A percentile compares a stretch with the other conserved stretches of the same genome.
These are phyloP conservation scores for Reticulascus tulasneorum DNA, from an alignment of 2,329 filamentous ascomycete species.

Conservation along the genomic window DNA sequence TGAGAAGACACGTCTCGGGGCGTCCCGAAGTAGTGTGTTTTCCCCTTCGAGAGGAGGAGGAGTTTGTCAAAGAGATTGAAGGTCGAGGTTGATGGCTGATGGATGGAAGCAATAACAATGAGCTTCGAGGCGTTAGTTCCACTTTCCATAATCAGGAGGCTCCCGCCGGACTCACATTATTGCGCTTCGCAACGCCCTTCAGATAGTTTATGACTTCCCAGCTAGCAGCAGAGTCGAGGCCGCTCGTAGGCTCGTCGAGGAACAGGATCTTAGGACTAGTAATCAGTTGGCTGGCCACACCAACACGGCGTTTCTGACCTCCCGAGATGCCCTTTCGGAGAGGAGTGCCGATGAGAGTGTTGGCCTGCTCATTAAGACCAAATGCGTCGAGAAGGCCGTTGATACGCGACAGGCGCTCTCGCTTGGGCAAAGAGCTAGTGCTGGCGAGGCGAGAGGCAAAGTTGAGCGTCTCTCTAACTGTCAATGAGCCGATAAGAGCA, in stretches of 20 bases:
- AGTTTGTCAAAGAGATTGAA: slow-evolving; percentile 80
- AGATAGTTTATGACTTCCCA: slow-evolving; percentile 75
- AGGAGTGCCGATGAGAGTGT: slow-evolving; percentile 75
- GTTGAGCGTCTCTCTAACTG: slow-evolving; percentile 72
- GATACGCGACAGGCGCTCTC: slow-evolving; percentile 44
- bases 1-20: slow-evolving; percentile 55
- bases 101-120: slow-evolving; percentile 77
- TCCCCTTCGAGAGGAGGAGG: slow-evolving; percentile 66
- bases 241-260: slow-evolving; percentile 79
- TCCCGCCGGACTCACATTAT: slow-evolving; percentile 48
- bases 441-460: slow-evolving; percentile 71
- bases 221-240: slow-evolving; percentile 73
- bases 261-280: slow-evolving; percentile 79
- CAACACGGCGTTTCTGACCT: slow-evolving; percentile 77
- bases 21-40: slow-evolving; percentile 69
- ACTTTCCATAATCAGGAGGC: background rate
- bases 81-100: slow-evolving; percentile 77
- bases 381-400: slow-evolving; percentile 66
- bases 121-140: slow-evolving; percentile 40
- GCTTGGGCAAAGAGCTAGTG: slow-evolving; percentile 25
- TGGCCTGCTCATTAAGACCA: slow-evolving; percentile 64
- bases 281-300: slow-evolving; percentile 76
- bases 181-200: slow-evolving; percentile 58
- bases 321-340: slow-evolving; percentile 80
- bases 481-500: slow-evolving; percentile 75